Evolutionary conservation across 2,329 filamentous ascomycete genomes (phyloP).

Genomic region (Piedraia hortae): DNA sequence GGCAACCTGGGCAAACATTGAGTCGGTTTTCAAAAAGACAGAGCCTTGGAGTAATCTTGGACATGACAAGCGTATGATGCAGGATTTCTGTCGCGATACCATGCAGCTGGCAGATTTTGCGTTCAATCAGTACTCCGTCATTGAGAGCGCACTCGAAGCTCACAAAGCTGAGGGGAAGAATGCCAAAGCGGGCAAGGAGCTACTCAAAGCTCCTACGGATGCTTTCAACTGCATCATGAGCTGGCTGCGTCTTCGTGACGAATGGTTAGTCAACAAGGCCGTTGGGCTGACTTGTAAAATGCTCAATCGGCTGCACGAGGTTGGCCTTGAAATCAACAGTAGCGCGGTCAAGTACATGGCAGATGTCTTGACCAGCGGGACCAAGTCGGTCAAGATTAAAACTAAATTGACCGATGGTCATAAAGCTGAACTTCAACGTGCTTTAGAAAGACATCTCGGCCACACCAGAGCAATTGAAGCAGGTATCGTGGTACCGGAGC

Average conservation of each 20-base stretch:
- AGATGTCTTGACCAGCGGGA: conserved; percentile 28
- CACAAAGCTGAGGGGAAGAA: conserved; percentile 12
- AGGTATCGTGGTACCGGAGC: conserved; percentile 4
- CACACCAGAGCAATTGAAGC: conserved; percentile 6
- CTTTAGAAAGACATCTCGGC: conserved; percentile 27
- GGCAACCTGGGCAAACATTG: conserved; percentile 54
- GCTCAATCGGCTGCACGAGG: conserved; percentile 51
- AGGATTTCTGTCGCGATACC: conserved; percentile 75
- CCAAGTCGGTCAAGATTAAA: conserved; percentile 24
- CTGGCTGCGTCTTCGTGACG: conserved; percentile 74
- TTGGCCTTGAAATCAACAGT: conserved; percentile 40
- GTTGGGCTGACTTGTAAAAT: conserved; percentile 67
- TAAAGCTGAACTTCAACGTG: conserved; percentile 49
- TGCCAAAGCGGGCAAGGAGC: conserved; percentile 19
- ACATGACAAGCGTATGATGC: conserved; percentile 53
- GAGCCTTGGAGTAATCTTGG: conserved; percentile 51
- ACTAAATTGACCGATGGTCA: conserved; percentile 64
- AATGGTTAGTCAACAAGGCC: conserved; percentile 56
- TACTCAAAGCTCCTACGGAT: conserved; percentile 35
- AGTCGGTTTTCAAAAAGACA: conserved; percentile 55
- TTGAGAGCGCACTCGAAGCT: conserved; percentile 40
- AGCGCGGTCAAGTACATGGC: conserved; percentile 33
- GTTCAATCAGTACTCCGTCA: conserved; percentile 60
- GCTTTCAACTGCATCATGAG: conserved; percentile 45
- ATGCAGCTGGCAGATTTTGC: conserved; percentile 80